Percentiles rank a stretch among this genome's conserved stretches.
Conservation (phyloP, 805 yeast genomes). For the Wickerhamiella azymoides region DNA sequence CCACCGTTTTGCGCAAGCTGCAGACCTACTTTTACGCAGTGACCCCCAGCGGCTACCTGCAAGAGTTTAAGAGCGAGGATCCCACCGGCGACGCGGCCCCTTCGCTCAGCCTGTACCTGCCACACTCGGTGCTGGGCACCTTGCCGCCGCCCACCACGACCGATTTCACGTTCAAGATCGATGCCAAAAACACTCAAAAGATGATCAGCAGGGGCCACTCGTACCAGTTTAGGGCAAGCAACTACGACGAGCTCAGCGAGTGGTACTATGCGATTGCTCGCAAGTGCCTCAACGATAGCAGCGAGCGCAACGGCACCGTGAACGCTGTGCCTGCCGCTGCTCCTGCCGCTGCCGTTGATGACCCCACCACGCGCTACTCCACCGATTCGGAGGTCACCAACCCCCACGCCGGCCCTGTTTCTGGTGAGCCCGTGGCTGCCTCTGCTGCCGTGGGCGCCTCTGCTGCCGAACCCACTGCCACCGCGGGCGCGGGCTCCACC, state of each 20-base stretch:
- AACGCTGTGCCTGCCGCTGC: background rate
- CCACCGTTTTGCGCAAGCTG: slow-evolving; percentile 30
- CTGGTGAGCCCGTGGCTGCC: slow-evolving; percentile 2
- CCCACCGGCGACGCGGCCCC: slow-evolving; percentile 32
- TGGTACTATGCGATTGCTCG: slow-evolving; percentile 32
- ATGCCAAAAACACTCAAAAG: slow-evolving; percentile 30
- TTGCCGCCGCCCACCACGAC: slow-evolving; percentile 23
- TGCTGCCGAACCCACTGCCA: background rate
- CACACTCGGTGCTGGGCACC: slow-evolving; percentile 31
- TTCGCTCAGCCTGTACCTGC: slow-evolving; percentile 32
- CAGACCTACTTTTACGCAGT: slow-evolving; percentile 33
- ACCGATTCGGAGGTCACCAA: background rate
- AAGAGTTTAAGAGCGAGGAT: slow-evolving; percentile 35
- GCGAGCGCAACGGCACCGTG: background rate
- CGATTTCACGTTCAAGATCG: slow-evolving; percentile 29
- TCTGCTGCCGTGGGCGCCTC: background rate
- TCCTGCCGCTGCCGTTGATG: slow-evolving; percentile 1
- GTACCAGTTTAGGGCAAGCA: slow-evolving; percentile 31
- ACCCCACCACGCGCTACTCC: background rate
- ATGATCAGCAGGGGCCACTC: slow-evolving; percentile 23
- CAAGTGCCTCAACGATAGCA: slow-evolving; percentile 3
- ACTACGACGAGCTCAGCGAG: slow-evolving; percentile 31
- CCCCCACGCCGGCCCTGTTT: background rate
- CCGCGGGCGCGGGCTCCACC: background rate
- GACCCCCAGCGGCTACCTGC: slow-evolving; percentile 32